Evolutionary conservation across 345 rosid species (phyloP).

Genomic region (Boechera retrofracta): DNA sequence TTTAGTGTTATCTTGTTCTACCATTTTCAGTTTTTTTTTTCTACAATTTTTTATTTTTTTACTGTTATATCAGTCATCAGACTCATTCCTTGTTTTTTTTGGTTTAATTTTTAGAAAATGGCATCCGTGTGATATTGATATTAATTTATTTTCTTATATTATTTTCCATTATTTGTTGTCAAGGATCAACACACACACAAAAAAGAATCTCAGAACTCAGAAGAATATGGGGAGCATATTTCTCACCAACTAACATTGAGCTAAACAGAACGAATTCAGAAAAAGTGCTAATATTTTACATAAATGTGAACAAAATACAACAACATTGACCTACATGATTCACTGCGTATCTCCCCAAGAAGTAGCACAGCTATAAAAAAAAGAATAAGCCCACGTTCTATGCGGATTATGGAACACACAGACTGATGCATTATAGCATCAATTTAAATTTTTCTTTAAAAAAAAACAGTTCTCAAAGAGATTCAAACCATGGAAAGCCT

Average conservation of each 20-base stretch:
- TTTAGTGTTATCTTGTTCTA: too few relatives aligned
- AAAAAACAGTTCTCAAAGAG: background rate
- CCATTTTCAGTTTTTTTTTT: too few relatives aligned
- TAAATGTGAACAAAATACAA: slow-evolving; percentile 14
- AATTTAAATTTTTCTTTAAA: background rate
- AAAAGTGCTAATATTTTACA: slow-evolving; percentile 13
- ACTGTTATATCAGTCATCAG: too few relatives aligned
- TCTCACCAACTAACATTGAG: background rate
- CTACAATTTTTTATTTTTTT: too few relatives aligned
- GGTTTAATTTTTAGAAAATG: too few relatives aligned
- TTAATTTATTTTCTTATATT: too few relatives aligned
- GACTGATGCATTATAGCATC: slow-evolving; percentile 17
- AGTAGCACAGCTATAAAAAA: slow-evolving; percentile 5
- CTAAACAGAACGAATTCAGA: background rate
- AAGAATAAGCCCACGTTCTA: background rate
- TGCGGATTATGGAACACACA: background rate
- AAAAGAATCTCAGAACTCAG: too few relatives aligned
- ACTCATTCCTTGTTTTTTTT: too few relatives aligned
- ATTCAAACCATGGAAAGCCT: slow-evolving; percentile 15
- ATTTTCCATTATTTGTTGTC: too few relatives aligned
- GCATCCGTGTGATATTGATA: too few relatives aligned
- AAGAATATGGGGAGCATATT: too few relatives aligned
- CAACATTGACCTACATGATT: background rate
- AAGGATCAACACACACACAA: too few relatives aligned
- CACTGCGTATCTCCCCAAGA: slow-evolving; percentile 13